Conservation (phyloP, 169 alveolate genomes). For the Plasmodium chabaudi region DNA sequence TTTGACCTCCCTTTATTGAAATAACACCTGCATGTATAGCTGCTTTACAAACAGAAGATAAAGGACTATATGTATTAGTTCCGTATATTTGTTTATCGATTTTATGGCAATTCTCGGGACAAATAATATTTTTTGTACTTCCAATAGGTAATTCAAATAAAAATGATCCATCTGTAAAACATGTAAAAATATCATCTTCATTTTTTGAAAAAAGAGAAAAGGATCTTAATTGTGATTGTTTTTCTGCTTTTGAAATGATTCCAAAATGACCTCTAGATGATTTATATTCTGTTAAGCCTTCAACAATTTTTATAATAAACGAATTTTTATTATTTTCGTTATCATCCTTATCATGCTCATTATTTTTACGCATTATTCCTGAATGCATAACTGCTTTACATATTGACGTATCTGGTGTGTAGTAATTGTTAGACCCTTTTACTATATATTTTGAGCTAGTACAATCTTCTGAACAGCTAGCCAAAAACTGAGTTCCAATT, state of each 20-base stretch:
- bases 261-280: slow-evolving; percentile 86
- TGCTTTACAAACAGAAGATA: slow-evolving; percentile 91
- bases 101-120: slow-evolving; percentile 90
- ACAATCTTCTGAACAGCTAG: slow-evolving; percentile 81
- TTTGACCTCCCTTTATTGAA: slow-evolving; percentile 83
- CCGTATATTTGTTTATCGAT: slow-evolving; percentile 79
- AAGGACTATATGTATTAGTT: slow-evolving; percentile 88
- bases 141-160: slow-evolving; percentile 85
- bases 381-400: slow-evolving; percentile 93
- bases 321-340: background rate
- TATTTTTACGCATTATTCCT: slow-evolving; percentile 61
- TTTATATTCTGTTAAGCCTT: slow-evolving; percentile 81
- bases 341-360: no score
- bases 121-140: slow-evolving; percentile 79
- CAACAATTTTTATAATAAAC: slow-evolving; percentile 75
- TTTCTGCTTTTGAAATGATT: slow-evolving; percentile 39
- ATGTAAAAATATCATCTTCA: slow-evolving; percentile 78
- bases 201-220: slow-evolving; percentile 86
- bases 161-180: slow-evolving; percentile 84
- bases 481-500: slow-evolving; percentile 82
- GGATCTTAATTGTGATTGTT: slow-evolving; percentile 85
- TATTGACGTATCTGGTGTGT: slow-evolving; percentile 91
- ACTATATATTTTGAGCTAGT: slow-evolving; percentile 76
- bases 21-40: slow-evolving; percentile 88
- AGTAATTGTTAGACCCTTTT: slow-evolving; percentile 82